A percentile compares a stretch with the other conserved stretches of the same genome.
Evolutionary conservation across 257 asterid genomes (phyloP).

Genomic region (Coffea eugenioides): DNA sequence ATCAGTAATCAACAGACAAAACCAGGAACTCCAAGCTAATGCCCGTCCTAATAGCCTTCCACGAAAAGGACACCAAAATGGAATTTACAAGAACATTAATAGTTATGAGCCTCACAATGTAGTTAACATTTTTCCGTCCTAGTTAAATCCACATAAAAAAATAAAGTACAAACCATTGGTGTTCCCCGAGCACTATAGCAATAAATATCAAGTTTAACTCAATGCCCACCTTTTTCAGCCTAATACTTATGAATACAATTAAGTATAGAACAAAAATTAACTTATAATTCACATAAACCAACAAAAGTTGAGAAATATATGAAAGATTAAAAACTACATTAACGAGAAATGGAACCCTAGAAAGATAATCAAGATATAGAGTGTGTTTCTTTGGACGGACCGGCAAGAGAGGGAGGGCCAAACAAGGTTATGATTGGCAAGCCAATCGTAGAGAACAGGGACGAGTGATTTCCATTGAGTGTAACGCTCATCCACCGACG

Average conservation of each 20-base stretch:
- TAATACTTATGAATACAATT: not conserved
- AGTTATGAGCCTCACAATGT: not conserved
- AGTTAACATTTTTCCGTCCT: not conserved
- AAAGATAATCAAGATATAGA: not conserved
- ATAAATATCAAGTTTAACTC: not conserved
- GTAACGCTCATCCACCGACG: conserved; percentile 55
- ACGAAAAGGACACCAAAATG: not conserved
- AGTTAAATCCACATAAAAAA: not conserved
- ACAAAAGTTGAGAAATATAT: not conserved
- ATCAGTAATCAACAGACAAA: not conserved
- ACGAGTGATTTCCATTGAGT: conserved; percentile 86
- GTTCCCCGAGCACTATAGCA: no score
- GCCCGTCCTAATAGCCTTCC: not conserved
- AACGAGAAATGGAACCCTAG: conserved; percentile 27
- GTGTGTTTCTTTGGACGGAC: conserved; percentile 10
- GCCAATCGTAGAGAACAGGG: conserved; percentile 65
- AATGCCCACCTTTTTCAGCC: not conserved
- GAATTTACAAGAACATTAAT: no score
- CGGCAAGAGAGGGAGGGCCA: conserved; percentile 63
- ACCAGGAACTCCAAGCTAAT: not conserved
- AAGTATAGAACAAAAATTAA: not conserved
- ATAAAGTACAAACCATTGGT: not conserved
- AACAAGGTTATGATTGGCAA: conserved; percentile 51
- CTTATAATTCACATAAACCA: no score
- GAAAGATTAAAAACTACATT: not conserved